A percentile compares a stretch with the other conserved stretches of the same genome.
Evolutionary conservation across 768 basidiomycete species (phyloP).

Genomic region (Pulveroboletus sp.): DNA sequence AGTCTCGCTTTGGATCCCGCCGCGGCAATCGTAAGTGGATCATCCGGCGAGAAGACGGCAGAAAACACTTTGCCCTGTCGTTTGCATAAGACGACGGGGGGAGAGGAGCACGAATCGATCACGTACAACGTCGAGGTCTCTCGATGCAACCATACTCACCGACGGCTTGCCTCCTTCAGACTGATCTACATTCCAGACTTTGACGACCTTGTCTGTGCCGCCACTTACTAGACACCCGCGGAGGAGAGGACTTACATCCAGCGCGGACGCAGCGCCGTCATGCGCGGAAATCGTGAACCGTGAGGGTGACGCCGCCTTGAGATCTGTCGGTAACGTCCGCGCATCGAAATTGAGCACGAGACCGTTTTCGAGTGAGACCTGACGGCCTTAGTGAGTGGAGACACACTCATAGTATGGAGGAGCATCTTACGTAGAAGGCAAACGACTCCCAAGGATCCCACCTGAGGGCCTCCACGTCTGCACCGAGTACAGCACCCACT

Average conservation of each 20-base stretch:
- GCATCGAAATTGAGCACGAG: slow-evolving; percentile 90
- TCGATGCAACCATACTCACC: slow-evolving; percentile 78
- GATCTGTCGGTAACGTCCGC: slow-evolving; percentile 69
- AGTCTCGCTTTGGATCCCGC: slow-evolving; percentile 92
- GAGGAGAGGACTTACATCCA: slow-evolving; percentile 89
- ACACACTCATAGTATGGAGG: not conserved
- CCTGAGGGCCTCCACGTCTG: slow-evolving; percentile 88
- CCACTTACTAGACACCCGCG: slow-evolving; percentile 91
- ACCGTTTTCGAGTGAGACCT: slow-evolving; percentile 96
- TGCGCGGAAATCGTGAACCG: slow-evolving; percentile 92
- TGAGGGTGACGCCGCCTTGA: slow-evolving; percentile 59
- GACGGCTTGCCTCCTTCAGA: slow-evolving; percentile 56
- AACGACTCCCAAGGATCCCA: slow-evolving; percentile 96
- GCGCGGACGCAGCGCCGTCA: slow-evolving; percentile 80
- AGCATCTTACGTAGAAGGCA: slow-evolving; percentile 71
- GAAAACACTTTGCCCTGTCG: slow-evolving; percentile 94
- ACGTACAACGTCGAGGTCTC: slow-evolving; percentile 88
- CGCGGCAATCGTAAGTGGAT: slow-evolving; percentile 88
- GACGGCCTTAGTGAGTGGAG: not conserved
- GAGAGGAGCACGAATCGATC: slow-evolving; percentile 22
- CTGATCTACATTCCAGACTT: slow-evolving; percentile 91
- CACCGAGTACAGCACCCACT: slow-evolving; percentile 80
- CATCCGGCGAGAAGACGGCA: slow-evolving; percentile 86
- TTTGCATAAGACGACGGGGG: not conserved
- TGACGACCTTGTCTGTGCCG: slow-evolving; percentile 91